phyloP scores from a whole-genome alignment of 75 land plant genomes.

The Sequoia sempervirens region DNA sequence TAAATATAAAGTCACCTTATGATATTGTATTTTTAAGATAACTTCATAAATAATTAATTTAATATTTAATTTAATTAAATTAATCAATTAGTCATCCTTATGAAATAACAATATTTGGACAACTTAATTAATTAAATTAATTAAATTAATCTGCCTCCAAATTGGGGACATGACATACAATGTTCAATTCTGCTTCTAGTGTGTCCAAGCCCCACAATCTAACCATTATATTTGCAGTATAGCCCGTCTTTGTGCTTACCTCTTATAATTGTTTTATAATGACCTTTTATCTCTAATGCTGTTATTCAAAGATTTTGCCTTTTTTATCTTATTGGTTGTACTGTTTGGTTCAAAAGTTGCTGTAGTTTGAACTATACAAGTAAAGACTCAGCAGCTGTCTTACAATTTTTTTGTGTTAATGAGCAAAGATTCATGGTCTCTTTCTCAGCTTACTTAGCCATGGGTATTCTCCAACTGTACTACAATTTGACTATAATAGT shows the following conservation, averaged over 20 bases:
- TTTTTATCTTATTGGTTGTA: neutral
- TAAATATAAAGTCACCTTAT: no score
- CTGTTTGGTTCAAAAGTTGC: neutral
- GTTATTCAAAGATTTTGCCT: neutral
- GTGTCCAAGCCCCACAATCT: neutral
- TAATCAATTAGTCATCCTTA: no score
- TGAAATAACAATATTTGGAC: no score
- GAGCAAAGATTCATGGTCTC: neutral
- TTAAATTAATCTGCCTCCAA: no score
- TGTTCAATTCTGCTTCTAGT: neutral
- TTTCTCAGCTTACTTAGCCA: neutral
- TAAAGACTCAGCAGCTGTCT: neutral
- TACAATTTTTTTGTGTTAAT: neutral
- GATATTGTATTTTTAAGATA: no score
- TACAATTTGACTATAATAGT: neutral
- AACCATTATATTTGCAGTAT: neutral
- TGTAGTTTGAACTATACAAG: neutral
- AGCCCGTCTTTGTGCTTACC: neutral
- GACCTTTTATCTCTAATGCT: neutral
- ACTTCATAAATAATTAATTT: no score
- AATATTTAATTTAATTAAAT: no score
- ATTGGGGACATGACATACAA: no score
- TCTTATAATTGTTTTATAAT: neutral
- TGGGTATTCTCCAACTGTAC: neutral
- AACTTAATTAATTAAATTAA: no score